phyloP scores from a whole-genome alignment of 116 monocot genomes.

The Trichopus zeylanicus region DNA sequence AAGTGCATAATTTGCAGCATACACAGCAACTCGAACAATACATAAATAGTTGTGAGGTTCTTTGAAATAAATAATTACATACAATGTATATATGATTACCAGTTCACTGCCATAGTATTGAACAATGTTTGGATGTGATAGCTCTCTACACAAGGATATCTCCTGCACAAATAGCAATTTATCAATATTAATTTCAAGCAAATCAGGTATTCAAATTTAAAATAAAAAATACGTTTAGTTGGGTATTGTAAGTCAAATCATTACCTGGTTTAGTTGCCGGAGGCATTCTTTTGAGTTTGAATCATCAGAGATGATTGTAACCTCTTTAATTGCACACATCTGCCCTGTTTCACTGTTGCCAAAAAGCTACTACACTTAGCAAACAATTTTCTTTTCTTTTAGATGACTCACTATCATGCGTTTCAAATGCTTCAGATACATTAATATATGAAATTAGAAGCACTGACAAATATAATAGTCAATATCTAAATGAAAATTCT shows the following conservation, averaged over 20 bases:
- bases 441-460: no score
- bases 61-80: no score
- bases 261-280: slow-evolving; percentile 70
- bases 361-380: no score
- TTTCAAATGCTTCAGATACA: no score
- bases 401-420: no score
- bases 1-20: no score
- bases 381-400: no score
- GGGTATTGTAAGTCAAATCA: slow-evolving; percentile 1
- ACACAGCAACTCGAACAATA: no score
- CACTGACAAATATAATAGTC: no score
- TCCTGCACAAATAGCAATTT: slow-evolving; percentile 44
- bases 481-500: no score
- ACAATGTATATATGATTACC: no score
- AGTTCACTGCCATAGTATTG: slow-evolving; percentile 89
- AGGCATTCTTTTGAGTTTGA: slow-evolving; percentile 78
- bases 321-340: slow-evolving; percentile 92
- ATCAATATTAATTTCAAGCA: neutral
- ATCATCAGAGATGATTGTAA: slow-evolving; percentile 69
- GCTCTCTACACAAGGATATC: slow-evolving; percentile 74
- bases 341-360: slow-evolving; percentile 85
- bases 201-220: neutral
- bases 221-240: neutral
- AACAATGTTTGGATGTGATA: slow-evolving; percentile 90
- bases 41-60: no score